These are phyloP conservation scores for Xerocomus amazonicus DNA, from an alignment of 1,284 basidiomycete species.

Conservation along the genomic window DNA sequence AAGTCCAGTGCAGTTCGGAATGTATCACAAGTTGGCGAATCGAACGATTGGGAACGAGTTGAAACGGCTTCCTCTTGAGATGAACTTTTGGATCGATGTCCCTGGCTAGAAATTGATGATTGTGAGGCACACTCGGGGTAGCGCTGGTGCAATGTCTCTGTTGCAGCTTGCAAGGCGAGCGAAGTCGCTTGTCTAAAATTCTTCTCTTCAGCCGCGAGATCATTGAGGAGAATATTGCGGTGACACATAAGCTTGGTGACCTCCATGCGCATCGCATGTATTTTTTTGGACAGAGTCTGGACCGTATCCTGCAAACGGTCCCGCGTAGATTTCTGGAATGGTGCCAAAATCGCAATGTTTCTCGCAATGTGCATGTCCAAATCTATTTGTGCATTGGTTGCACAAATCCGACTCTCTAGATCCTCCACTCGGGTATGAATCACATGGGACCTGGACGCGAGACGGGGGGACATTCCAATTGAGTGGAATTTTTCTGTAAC, in stretches of 20 bases:
- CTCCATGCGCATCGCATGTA: slow-evolving; percentile 71
- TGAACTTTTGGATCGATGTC: slow-evolving; percentile 29
- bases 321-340: slow-evolving; percentile 81
- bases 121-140: slow-evolving; percentile 23
- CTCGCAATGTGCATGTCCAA: slow-evolving; percentile 69
- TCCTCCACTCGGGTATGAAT: slow-evolving; percentile 62
- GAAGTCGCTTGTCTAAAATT: slow-evolving; percentile 67
- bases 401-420: slow-evolving; percentile 56
- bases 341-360: slow-evolving; percentile 83
- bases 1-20: slow-evolving; percentile 67
- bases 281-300: slow-evolving; percentile 60
- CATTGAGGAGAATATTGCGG: slow-evolving; percentile 68
- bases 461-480: slow-evolving; percentile 3
- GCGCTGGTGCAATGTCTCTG: slow-evolving; percentile 56
- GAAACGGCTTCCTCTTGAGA: slow-evolving; percentile 21
- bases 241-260: slow-evolving; percentile 71
- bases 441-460: slow-evolving; percentile 46
- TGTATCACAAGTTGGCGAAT: slow-evolving; percentile 52
- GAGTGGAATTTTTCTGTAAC: slow-evolving; percentile 5
- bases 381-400: slow-evolving; percentile 64
- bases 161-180: slow-evolving; percentile 69
- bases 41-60: slow-evolving; percentile 38
- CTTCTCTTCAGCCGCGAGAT: slow-evolving; percentile 69
- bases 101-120: slow-evolving; percentile 43
- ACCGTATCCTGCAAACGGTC: slow-evolving; percentile 67